phyloP scores from a whole-genome alignment of 2,329 filamentous ascomycete genomes.

The Sclerotinia glacialis region DNA sequence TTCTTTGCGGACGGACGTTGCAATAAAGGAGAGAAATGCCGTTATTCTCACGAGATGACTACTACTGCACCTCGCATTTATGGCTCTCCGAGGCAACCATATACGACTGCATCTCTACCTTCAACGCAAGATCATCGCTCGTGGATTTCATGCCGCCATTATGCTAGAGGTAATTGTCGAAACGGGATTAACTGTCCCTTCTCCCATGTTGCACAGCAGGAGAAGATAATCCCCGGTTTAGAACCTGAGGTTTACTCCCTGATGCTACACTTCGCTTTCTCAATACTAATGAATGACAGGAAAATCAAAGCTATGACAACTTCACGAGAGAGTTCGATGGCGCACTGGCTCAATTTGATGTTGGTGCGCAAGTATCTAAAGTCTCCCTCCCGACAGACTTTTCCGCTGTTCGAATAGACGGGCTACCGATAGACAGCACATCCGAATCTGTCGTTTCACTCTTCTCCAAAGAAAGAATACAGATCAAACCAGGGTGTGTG shows the following conservation, averaged over 20 bases:
- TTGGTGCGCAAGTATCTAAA: constrained; percentile 32
- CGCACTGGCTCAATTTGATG: constrained; percentile 30
- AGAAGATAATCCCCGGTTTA: constrained; percentile 18
- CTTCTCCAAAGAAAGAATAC: constrained; percentile 27
- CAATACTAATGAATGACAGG: constrained; percentile 18
- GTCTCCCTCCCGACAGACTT: constrained; percentile 34
- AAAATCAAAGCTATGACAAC: constrained; percentile 27
- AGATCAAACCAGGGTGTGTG: constrained; percentile 26
- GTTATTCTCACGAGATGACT: constrained; percentile 4
- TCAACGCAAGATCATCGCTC: not conserved
- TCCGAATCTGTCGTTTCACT: constrained; percentile 25
- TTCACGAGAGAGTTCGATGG: constrained; percentile 32
- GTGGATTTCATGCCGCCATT: constrained; percentile 25
- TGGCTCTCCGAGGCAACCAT: not conserved
- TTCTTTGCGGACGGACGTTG: constrained; percentile 1
- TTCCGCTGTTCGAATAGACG: constrained; percentile 31
- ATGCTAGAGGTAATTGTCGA: constrained; percentile 27
- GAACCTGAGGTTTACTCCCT: not conserved
- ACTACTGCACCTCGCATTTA: not conserved
- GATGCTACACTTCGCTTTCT: not conserved
- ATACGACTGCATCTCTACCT: not conserved
- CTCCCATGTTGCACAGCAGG: not conserved
- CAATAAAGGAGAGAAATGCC: not conserved
- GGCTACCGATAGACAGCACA: constrained; percentile 26
- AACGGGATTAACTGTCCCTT: constrained; percentile 25